Base-by-base conservation (phyloP, 495 filamentous ascomycete genomes). In the Penicillium steckii region DNA sequence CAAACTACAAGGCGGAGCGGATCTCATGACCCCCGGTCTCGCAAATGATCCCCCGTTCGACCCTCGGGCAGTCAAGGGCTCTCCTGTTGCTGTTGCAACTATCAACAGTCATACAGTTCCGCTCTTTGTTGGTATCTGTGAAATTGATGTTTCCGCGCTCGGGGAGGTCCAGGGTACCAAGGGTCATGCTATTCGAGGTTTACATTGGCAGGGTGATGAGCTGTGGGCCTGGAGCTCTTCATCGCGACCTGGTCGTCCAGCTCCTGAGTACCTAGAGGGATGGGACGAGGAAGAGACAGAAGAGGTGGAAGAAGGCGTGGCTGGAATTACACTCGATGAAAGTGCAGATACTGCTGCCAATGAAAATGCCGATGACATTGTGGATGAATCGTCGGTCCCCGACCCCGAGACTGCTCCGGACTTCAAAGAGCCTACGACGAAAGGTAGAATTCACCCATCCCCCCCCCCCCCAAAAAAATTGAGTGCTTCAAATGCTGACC, bases 181-280 rank as follows among this genome's bases (percentile, higher is more conserved):
- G 65, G 86, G 86, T 2, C 80, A 82, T 62, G 86, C 86, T 6
- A 86, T 90, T 19, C 70, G 80, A 43, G 81, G 80, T 13, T 64
- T 87, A 29, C 86, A 90, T 61, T 90, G 86, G 86, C 78, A 80
- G 52, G 86, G 87, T 0, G 86, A 90, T 76, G 86, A 90, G 68
- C 57, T 88, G 33, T 89, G 85, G 81, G 77, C 77, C 1, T 85
- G 82, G 82, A 83, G 80, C 56, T 65, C 79, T 23, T 72, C 66
- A 18, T 82, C 81, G 22, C 79, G 74, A 23, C 72, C 79, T 19
- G 83, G 82, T 12, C 68, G 71, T 8, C 60, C 65, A 17, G 62
- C 79, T 30, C 81, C 81, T 0, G 79, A 80, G 33, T 72, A 75
- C 15, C 41, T 83, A 10, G 54, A 75, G 44, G 76, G 75, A 21